These are phyloP conservation scores for Alternaria arbusti DNA, from an alignment of 2,329 filamentous ascomycete genomes.

Conservation along the genomic window DNA sequence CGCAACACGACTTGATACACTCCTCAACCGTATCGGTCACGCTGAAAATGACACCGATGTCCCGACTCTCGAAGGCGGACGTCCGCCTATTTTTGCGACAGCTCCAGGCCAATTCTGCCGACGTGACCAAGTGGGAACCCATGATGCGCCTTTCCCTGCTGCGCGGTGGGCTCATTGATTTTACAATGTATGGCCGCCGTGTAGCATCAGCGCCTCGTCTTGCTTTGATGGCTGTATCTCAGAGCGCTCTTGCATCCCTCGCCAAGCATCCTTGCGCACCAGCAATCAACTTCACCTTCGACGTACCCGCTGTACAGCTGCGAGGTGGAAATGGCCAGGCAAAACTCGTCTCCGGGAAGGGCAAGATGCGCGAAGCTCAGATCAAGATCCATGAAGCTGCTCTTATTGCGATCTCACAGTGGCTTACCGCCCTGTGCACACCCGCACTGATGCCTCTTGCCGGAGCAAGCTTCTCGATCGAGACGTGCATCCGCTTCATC, in stretches of 20 bases:
- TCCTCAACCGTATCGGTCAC: neutral
- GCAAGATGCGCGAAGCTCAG: neutral
- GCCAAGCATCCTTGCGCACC: neutral
- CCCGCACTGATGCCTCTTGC: neutral
- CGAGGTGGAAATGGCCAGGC: no score
- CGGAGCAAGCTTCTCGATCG: neutral
- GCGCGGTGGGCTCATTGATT: neutral
- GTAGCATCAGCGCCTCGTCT: neutral
- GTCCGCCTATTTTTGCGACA: neutral
- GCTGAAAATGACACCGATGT: neutral
- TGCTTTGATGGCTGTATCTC: neutral
- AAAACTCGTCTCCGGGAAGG: neutral
- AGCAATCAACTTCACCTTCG: slow-evolving; percentile 5
- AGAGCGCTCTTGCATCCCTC: neutral
- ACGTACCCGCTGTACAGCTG: neutral
- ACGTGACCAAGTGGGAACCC: neutral
- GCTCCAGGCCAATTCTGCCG: neutral
- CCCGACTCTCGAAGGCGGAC: neutral
- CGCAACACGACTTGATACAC: neutral
- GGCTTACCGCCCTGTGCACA: neutral
- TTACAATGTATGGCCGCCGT: neutral
- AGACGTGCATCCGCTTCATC: slow-evolving; percentile 4
- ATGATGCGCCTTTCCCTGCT: neutral
- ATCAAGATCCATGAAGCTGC: slow-evolving; percentile 3
- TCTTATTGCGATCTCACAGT: slow-evolving; percentile 1